Base-by-base conservation (phyloP, 1,284 basidiomycete species). In the Cryptococcus sp. region DNA sequence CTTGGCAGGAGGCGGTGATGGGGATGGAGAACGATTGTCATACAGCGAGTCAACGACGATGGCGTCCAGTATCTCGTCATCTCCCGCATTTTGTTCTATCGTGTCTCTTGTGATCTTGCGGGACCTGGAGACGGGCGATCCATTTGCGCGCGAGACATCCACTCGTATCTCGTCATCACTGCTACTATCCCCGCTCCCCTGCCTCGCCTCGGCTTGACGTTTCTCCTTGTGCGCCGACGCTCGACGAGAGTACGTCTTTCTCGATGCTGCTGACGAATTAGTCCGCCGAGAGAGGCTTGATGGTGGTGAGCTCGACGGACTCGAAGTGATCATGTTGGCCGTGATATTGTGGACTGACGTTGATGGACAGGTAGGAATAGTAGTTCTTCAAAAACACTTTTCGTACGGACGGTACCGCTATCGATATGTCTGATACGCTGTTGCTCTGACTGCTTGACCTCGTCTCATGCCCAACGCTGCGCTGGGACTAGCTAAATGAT, bases 181-280 rank as follows among this genome's bases (percentile, higher is more conserved):
- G 19, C 44, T 37, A 15, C 20, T 16, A 23, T 10, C 25, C 6
- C 6, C 19, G 23, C n/a, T n/a, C 11, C 41, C 22, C 41, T 15
- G 41, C 5, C 41, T 22, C n/a, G n/a, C 41, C 13, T 44, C 41
- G n/a, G 41, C 41, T 44, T 11, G 41, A 15, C 41, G 41, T 44
- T 64, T 64, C 37, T 58, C 51, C 34, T 53, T 52, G n/a, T 61
- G 59, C 4, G 38, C 54, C 13, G 52, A 48, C 10, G 51, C 34
- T 17, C 56, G 49, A 11, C 59, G 52, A 19, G 59, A 60, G 25
- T 64, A 64, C 11, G 55, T 61, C 17, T 46, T 46, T 17, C 34
- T 46, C 10, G 61, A 46, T 11, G 25, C 8, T 2, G n/a, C 34
- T 4, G 58, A 55, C 16, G 55, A 13, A n/a, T 25, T 46, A 17